Evolutionary conservation across 2,329 filamentous ascomycete genomes (phyloP).

Genomic region (Penicillium sp.): DNA sequence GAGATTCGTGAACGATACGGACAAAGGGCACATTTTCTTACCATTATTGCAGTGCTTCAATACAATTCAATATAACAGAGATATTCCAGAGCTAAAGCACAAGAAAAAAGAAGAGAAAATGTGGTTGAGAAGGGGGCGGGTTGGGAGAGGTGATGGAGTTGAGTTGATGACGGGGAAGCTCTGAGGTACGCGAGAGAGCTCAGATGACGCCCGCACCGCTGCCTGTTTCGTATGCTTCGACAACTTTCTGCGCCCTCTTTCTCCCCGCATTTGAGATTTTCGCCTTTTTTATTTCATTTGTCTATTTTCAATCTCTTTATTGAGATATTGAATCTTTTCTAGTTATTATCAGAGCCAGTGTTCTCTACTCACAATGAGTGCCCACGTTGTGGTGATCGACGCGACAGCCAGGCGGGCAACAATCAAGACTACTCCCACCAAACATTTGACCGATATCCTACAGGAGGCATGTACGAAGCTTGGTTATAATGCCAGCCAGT

Average conservation of each 20-base stretch:
- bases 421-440: slow-evolving; percentile 79
- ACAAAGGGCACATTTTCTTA: slow-evolving; percentile 17
- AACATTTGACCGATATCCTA: slow-evolving; percentile 78
- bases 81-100: slow-evolving; percentile 14
- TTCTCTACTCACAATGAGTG: slow-evolving; percentile 61
- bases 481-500: slow-evolving; percentile 68
- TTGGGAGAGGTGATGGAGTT: slow-evolving; percentile 17
- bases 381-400: slow-evolving; percentile 85
- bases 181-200: slow-evolving; percentile 29
- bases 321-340: slow-evolving; percentile 1
- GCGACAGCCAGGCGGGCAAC: slow-evolving; percentile 72
- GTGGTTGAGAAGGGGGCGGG: slow-evolving; percentile 16
- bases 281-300: background rate
- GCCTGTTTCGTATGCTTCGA: slow-evolving; percentile 28
- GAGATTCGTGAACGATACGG: slow-evolving; percentile 11
- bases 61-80: slow-evolving; percentile 13
- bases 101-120: slow-evolving; percentile 7
- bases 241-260: slow-evolving; percentile 27
- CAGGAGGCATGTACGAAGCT: slow-evolving; percentile 85
- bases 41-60: slow-evolving; percentile 23
- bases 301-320: background rate
- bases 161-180: slow-evolving; percentile 32
- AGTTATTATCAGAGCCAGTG: background rate
- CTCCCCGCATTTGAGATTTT: slow-evolving; percentile 6
- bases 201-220: slow-evolving; percentile 37